Base-by-base conservation (phyloP, 768 basidiomycete genomes). In the Punctularia strigosozonata region DNA sequence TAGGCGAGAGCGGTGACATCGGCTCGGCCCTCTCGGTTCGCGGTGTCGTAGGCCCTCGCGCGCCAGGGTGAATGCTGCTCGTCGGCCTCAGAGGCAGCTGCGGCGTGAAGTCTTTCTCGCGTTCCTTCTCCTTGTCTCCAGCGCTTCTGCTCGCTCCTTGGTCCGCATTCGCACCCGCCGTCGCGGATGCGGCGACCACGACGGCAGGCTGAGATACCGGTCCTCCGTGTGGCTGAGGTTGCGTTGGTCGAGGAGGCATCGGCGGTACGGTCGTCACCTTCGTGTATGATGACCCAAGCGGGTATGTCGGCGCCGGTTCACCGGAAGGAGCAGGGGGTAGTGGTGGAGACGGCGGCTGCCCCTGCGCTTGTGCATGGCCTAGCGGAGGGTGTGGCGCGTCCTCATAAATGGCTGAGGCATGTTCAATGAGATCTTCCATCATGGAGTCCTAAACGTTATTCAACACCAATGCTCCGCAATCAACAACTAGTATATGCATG, bases 381-480 rank as follows among this genome's bases (percentile, higher is more conserved):
- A 38, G 25, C 25, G 28, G 15, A 30, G 10, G 10, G 15, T 19
- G 33, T n/a, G n/a, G n/a, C n/a, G n/a, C n/a, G 18, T 20, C 18
- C 28, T 38, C 21, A 8, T 0, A 24, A 8, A 37, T 8, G 10
- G 22, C 23, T 34, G 12, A 19, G 0, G 76, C 69, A 54, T 85
- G 68, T 18, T 63, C 70, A 47, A 95, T 89, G 22, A 95, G 59
- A 54, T 91, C 87, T 53, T 91, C 90, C 73, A 91, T 81, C 13
- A 91, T 59, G 1, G 71, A 68, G 43, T 80, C 77, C 75, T 80
- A 30, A 32, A 34, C 10, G 43, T 42, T 21, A 37, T 21, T 26
- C n/a, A 36, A 35, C 3, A 30, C n/a, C 15, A 33, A 35, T 23
- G 30, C 15, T 28, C 0, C 17, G 13, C 28, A n/a, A 19, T 21